A percentile compares a stretch with the other conserved stretches of the same genome.
phyloP scores from a whole-genome alignment of 2,329 filamentous ascomycete species.

The Alternaria sp. region DNA sequence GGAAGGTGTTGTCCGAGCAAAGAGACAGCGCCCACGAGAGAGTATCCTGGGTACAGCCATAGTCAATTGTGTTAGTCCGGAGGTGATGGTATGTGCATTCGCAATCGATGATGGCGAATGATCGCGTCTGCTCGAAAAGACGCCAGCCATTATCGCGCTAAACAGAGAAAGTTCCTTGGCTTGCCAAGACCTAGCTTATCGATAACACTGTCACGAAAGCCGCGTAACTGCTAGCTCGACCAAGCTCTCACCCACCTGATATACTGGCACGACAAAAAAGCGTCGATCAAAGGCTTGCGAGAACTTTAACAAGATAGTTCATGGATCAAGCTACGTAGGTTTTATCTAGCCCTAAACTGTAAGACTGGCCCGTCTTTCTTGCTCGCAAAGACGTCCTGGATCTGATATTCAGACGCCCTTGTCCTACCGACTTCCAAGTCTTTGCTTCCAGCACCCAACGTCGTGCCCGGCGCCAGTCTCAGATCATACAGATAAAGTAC shows the following conservation, averaged over 20 bases:
- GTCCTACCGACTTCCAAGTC: constrained; percentile 43
- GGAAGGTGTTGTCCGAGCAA: constrained; percentile 16
- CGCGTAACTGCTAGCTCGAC: background rate
- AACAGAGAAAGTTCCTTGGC: constrained; percentile 6
- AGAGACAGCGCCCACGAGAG: constrained; percentile 13
- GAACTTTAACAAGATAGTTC: background rate
- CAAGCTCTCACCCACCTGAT: background rate
- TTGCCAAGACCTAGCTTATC: constrained; percentile 1
- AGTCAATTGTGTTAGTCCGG: background rate
- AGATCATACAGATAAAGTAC: constrained; percentile 68
- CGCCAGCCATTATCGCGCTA: background rate
- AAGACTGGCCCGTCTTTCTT: constrained; percentile 74
- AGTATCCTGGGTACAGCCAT: constrained; percentile 26
- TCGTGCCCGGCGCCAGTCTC: constrained; percentile 43
- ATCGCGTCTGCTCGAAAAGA: background rate
- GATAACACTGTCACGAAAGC: background rate
- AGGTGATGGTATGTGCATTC: background rate
- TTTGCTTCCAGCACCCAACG: constrained; percentile 37
- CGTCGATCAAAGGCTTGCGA: rapidly evolving
- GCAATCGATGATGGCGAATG: background rate
- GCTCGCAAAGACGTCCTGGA: constrained; percentile 75
- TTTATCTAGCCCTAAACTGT: constrained; percentile 53
- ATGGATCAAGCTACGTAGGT: background rate
- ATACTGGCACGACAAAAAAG: background rate
- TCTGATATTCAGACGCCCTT: constrained; percentile 66